A percentile compares a stretch with the other conserved stretches of the same genome.
These are phyloP conservation scores for Taphrina populina DNA, from an alignment of 1,139 yeast genomes.

Conservation along the genomic window DNA sequence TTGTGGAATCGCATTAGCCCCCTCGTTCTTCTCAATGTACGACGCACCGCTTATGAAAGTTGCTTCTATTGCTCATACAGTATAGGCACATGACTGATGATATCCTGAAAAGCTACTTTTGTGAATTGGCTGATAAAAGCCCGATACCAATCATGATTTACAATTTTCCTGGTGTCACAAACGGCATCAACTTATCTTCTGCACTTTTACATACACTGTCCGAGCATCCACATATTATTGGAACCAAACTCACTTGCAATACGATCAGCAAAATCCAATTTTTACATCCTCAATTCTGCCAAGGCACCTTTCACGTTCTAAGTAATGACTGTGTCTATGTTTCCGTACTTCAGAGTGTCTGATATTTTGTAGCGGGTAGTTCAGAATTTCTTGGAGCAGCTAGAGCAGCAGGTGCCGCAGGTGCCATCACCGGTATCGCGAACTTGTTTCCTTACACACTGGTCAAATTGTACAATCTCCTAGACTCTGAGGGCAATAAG, in stretches of 20 bases:
- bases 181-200: slow-evolving; percentile 46
- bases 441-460: slow-evolving; percentile 43
- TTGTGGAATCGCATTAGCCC: slow-evolving; percentile 51
- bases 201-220: slow-evolving; percentile 44
- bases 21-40: slow-evolving; percentile 51
- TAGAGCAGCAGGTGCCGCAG: slow-evolving; percentile 48
- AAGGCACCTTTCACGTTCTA: slow-evolving; percentile 45
- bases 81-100: slow-evolving; percentile 14
- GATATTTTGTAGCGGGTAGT: slow-evolving; percentile 45
- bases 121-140: slow-evolving; percentile 8
- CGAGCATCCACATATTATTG: slow-evolving; percentile 51
- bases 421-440: slow-evolving; percentile 52
- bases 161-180: slow-evolving; percentile 55
- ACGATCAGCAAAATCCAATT: slow-evolving; percentile 48
- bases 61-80: too few relatives aligned
- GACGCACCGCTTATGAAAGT: too few relatives aligned
- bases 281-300: slow-evolving; percentile 42
- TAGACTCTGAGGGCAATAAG: slow-evolving; percentile 39
- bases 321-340: too few relatives aligned
- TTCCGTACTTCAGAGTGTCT: too few relatives aligned
- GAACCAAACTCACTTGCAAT: slow-evolving; percentile 53
- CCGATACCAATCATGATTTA: slow-evolving; percentile 52
- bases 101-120: slow-evolving; percentile 1
- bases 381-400: slow-evolving; percentile 52
- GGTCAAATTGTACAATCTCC: slow-evolving; percentile 35